Conservation (phyloP, 116 monocot genomes). For the Papilionanthe hybrid region DNA sequence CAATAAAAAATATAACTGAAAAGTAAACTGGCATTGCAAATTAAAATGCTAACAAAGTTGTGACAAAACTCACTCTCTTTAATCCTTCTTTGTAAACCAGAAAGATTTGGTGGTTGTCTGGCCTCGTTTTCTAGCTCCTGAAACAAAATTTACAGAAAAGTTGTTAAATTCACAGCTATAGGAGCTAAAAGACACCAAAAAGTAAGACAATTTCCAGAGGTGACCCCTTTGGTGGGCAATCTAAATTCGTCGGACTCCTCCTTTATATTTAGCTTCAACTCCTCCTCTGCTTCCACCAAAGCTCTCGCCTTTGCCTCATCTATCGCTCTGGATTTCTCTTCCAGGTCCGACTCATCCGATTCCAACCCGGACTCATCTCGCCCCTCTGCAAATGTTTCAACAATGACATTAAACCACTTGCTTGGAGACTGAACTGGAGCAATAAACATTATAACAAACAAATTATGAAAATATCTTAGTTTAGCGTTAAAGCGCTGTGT, state of each 20-base stretch:
- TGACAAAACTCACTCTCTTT: slow-evolving; percentile 54
- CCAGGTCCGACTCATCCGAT: slow-evolving; percentile 59
- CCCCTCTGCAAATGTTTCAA: slow-evolving; percentile 23
- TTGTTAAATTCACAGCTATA: background rate
- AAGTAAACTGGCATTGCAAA: background rate
- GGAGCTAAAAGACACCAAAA: background rate
- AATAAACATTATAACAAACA: too few relatives aligned
- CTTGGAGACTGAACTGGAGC: background rate
- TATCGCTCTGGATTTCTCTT: slow-evolving; percentile 57
- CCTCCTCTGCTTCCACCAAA: slow-evolving; percentile 58
- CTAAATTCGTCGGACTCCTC: slow-evolving; percentile 80
- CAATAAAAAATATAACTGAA: background rate
- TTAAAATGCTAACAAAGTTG: background rate
- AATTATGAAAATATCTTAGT: too few relatives aligned
- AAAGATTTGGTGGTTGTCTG: slow-evolving; percentile 52
- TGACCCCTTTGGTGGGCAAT: slow-evolving; percentile 80
- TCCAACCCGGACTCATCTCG: slow-evolving; percentile 33
- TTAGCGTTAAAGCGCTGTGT: too few relatives aligned
- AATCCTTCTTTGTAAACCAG: slow-evolving; percentile 57
- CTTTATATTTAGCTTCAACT: slow-evolving; percentile 68
- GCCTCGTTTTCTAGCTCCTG: too few relatives aligned
- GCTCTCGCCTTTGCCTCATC: slow-evolving; percentile 58
- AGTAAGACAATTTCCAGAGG: background rate
- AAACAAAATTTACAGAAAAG: background rate
- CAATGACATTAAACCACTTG: background rate